phyloP scores from a whole-genome alignment of 352 stramenopile species.

The Phytopythium litorale region DNA sequence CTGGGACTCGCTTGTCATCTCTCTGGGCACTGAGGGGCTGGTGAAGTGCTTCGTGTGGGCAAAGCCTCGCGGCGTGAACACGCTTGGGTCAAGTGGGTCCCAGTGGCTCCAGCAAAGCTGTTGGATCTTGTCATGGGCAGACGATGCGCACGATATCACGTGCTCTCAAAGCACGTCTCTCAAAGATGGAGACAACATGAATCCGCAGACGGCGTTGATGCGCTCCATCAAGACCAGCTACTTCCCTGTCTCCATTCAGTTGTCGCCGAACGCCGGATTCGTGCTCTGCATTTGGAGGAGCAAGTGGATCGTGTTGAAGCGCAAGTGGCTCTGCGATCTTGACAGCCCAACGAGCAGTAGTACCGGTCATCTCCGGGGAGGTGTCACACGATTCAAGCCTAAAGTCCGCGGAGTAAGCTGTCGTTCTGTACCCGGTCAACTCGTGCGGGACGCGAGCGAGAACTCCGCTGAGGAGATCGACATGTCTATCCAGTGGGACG shows the following conservation, averaged over 20 bases:
- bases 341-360: slow-evolving; percentile 14
- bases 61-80: slow-evolving; percentile 44
- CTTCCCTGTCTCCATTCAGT: slow-evolving; percentile 52
- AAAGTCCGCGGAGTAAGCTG: slow-evolving; percentile 49
- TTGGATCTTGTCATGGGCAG: slow-evolving; percentile 83
- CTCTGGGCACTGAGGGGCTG: slow-evolving; percentile 67
- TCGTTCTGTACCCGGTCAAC: slow-evolving; percentile 25
- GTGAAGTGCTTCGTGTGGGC: slow-evolving; percentile 81
- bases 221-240: slow-evolving; percentile 78
- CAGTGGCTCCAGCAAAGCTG: slow-evolving; percentile 76
- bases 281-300: slow-evolving; percentile 76
- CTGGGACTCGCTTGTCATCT: slow-evolving; percentile 77
- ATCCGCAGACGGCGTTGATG: slow-evolving; percentile 75
- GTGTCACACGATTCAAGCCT: slow-evolving; percentile 21
- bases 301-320: slow-evolving; percentile 71
- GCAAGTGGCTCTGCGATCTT: slow-evolving; percentile 73
- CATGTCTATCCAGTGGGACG: slow-evolving; percentile 42
- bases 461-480: slow-evolving; percentile 8
- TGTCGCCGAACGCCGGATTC: slow-evolving; percentile 57
- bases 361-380: slow-evolving; percentile 15
- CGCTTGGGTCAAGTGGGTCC: slow-evolving; percentile 26
- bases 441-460: slow-evolving; percentile 20
- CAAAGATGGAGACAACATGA: slow-evolving; percentile 81
- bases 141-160: slow-evolving; percentile 79
- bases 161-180: slow-evolving; percentile 81